phyloP scores from a whole-genome alignment of 371 early-diverging fungal species.

The Circinella umbellata region DNA sequence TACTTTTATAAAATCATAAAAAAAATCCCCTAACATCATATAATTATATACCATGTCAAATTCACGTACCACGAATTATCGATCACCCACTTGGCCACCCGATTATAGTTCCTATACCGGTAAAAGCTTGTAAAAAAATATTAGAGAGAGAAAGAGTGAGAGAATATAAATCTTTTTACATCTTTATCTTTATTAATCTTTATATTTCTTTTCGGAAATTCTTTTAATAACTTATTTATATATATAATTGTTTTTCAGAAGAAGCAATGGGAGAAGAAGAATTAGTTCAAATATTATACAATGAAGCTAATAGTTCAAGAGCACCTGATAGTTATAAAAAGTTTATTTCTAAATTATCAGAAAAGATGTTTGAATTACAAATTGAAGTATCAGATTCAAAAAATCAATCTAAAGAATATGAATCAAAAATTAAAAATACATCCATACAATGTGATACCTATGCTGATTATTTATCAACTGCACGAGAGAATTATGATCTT shows the following conservation, averaged over 20 bases:
- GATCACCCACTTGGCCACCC: conserved; percentile 16
- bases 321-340: conserved; percentile 13
- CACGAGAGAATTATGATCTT: conserved; percentile 9
- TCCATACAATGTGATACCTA: background rate
- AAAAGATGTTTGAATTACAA: background rate
- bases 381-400: background rate
- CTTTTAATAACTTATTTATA: background rate
- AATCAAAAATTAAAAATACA: background rate
- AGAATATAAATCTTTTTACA: too few species aligned
- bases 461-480: conserved; percentile 3
- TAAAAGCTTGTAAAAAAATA: background rate
- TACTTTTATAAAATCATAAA: too few species aligned
- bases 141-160: background rate
- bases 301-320: conserved; percentile 6
- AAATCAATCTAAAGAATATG: background rate
- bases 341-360: conserved; percentile 1
- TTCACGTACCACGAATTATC: background rate
- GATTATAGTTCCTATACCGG: conserved; percentile 12
- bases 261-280: conserved; percentile 2
- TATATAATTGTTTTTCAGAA: background rate
- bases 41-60: background rate
- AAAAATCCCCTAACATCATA: too few species aligned
- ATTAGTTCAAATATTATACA: background rate
- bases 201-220: too few species aligned
- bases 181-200: too few species aligned